A percentile compares a stretch with the other conserved stretches of the same genome.
phyloP scores from a whole-genome alignment of 352 stramenopile species.

The Thraustochytrium sp. region DNA sequence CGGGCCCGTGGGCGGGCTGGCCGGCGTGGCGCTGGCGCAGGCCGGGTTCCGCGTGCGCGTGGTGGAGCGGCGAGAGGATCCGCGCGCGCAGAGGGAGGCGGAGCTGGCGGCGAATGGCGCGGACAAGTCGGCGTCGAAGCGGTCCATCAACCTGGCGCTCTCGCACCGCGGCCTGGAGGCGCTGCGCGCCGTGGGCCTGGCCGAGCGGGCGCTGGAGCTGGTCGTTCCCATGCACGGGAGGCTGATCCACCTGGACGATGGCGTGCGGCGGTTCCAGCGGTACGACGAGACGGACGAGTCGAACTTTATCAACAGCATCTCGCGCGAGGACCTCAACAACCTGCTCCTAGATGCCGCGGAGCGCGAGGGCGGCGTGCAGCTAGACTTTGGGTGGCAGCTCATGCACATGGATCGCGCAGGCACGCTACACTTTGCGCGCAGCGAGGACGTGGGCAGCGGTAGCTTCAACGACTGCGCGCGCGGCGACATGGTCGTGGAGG shows the following conservation, averaged over 20 bases:
- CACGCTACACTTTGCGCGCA: background rate
- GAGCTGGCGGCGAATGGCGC: conserved; percentile 29
- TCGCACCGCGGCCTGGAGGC: conserved; percentile 47
- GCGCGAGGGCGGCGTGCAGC: conserved; percentile 23
- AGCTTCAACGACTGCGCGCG: background rate
- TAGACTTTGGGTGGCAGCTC: conserved; percentile 42
- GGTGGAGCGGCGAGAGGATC: background rate
- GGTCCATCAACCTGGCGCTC: conserved; percentile 56
- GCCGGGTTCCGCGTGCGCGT: conserved; percentile 9
- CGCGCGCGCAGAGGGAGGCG: background rate
- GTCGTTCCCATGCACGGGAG: conserved; percentile 48
- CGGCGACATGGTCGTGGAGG: background rate
- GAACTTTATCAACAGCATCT: conserved; percentile 52
- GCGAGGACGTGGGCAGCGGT: background rate
- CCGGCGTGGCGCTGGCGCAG: conserved; percentile 16
- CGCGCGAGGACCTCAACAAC: conserved; percentile 45
- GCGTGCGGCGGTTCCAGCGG: conserved; percentile 36
- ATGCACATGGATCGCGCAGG: conserved; percentile 23
- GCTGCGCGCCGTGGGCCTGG: conserved; percentile 45
- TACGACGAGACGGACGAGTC: conserved; percentile 47
- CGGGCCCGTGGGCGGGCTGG: conserved; percentile 25
- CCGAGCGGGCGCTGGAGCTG: conserved; percentile 36
- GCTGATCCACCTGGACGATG: conserved; percentile 50
- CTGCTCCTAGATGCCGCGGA: conserved; percentile 42
- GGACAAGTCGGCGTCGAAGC: conserved; percentile 52